Conservation (phyloP, 306 rosid species). For the Quercus dentata region DNA sequence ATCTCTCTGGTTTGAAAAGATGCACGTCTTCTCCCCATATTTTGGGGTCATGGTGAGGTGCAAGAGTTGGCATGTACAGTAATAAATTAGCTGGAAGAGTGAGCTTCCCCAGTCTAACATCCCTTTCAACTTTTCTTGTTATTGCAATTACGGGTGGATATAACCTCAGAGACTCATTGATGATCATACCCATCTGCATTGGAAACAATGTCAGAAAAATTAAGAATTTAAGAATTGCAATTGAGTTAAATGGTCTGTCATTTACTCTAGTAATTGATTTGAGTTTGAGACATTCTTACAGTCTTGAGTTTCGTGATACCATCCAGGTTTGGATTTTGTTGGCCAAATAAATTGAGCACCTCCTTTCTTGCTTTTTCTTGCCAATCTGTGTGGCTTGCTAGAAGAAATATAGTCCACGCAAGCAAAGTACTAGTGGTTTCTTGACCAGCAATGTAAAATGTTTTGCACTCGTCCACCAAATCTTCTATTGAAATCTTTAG, state of each 20-base stretch:
- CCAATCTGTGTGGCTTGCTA: slow-evolving; percentile 32
- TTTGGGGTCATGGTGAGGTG: slow-evolving; percentile 21
- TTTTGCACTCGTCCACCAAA: slow-evolving; percentile 33
- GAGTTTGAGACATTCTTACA: slow-evolving; percentile 1
- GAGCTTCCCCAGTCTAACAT: slow-evolving; percentile 16
- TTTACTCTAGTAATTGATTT: neutral
- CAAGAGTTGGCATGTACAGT: neutral
- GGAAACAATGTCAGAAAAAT: too few relatives aligned
- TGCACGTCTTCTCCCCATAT: slow-evolving; percentile 28
- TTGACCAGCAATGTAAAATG: slow-evolving; percentile 27
- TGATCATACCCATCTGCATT: slow-evolving; percentile 25
- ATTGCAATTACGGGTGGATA: slow-evolving; percentile 5
- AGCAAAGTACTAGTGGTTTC: slow-evolving; percentile 31
- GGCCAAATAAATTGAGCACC: too few relatives aligned
- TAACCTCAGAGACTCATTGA: slow-evolving; percentile 25
- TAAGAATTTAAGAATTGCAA: too few relatives aligned
- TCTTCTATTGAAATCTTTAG: slow-evolving; percentile 17
- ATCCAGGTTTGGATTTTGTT: neutral
- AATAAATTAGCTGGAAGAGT: slow-evolving; percentile 17
- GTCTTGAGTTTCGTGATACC: slow-evolving; percentile 16
- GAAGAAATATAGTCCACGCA: slow-evolving; percentile 24
- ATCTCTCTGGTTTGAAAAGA: slow-evolving; percentile 26
- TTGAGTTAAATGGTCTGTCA: too few relatives aligned
- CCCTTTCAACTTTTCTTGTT: neutral
- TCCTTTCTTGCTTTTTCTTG: slow-evolving; percentile 34